Evolutionary conservation across 176 grass and related monocot species (phyloP), one percentile per base, ranked within the genome.

Genomic region (Cenchrus purpureus): DNA sequence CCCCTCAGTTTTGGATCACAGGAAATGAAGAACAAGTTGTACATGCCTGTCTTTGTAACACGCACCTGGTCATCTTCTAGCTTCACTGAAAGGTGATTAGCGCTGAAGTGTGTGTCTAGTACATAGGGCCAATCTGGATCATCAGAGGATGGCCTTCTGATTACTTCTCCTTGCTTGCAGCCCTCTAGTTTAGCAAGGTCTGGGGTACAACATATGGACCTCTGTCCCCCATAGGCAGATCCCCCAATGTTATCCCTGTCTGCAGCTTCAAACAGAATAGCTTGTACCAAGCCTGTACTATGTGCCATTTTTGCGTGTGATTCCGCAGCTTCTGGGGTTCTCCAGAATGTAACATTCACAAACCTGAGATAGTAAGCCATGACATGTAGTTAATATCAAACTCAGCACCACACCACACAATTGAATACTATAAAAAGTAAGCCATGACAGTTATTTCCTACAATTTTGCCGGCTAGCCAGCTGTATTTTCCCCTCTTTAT

Each of bases 11-110:
- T 99, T 68, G 97, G 97, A 73, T 99, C 97, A 60, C 97, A 99
- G 57, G 97, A 99, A 64, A 99, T 96, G 80, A 96, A 99, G 86
- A 99, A 99, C 71, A 99, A 82, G 76, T 97, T 99, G 82, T 99
- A 99, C 97, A 99, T 99, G 83, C 97, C 97, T 65, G 97, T 99
- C 80, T 94, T 99, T 62, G 93, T 89, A 77, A 99, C 88, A 15
- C 13, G 76, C 65, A 96, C 79, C 55, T 86, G 53, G 17, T 88
- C 84, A 68, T 88, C 78, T 1, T 90, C 86, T 74, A 97, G 82
- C 61, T 90, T 91, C 48, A 88, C 79, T 51, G 66, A 96, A 60
- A 90, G 69, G 65, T 92, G 19, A 84, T 86, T 94, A 46, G 77
- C 89, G 37, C 83, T 99, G 71, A 99, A 99, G 60, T 99, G 97